phyloP scores from a whole-genome alignment of 1,284 basidiomycete genomes.

The Inonotus hispidus region DNA sequence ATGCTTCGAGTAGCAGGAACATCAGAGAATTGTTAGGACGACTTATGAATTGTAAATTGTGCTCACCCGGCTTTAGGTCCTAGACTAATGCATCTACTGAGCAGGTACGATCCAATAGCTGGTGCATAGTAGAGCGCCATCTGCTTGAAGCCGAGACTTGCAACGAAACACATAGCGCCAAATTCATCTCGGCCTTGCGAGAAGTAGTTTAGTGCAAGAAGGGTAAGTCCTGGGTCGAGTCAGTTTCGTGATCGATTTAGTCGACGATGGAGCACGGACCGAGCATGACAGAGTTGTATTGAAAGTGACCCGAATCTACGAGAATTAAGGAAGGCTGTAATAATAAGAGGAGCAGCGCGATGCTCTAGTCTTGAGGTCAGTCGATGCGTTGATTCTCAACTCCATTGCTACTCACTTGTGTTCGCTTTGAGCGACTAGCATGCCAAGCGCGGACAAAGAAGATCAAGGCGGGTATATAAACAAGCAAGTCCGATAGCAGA shows the following conservation, averaged over 20 bases:
- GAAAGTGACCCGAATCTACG: constrained; percentile 91
- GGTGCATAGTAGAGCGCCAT: constrained; percentile 95
- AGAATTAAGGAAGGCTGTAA: constrained; percentile 82
- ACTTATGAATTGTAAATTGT: constrained; percentile 6
- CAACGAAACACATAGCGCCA: constrained; percentile 79
- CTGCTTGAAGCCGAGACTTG: constrained; percentile 88
- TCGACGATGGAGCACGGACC: constrained; percentile 37
- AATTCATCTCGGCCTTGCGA: constrained; percentile 61
- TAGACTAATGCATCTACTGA: constrained; percentile 77
- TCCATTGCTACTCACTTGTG: constrained; percentile 48
- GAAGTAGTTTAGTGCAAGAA: constrained; percentile 69
- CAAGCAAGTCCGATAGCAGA: constrained; percentile 57
- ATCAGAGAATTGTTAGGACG: constrained; percentile 7
- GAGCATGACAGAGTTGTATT: constrained; percentile 89
- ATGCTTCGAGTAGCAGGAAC: constrained; percentile 33
- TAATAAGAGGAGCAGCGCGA: constrained; percentile 68
- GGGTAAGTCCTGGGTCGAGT: constrained; percentile 51
- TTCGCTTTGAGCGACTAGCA: constrained; percentile 58
- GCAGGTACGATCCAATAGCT: constrained; percentile 77
- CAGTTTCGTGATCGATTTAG: neutral
- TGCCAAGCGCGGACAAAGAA: constrained; percentile 61
- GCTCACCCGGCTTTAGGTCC: constrained; percentile 63
- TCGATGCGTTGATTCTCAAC: neutral
- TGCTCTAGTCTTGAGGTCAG: constrained; percentile 41
- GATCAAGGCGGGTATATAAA: constrained; percentile 74